These are phyloP conservation scores for Trichoderma orchidacearum DNA, from an alignment of 495 filamentous ascomycete species.

Conservation along the genomic window DNA sequence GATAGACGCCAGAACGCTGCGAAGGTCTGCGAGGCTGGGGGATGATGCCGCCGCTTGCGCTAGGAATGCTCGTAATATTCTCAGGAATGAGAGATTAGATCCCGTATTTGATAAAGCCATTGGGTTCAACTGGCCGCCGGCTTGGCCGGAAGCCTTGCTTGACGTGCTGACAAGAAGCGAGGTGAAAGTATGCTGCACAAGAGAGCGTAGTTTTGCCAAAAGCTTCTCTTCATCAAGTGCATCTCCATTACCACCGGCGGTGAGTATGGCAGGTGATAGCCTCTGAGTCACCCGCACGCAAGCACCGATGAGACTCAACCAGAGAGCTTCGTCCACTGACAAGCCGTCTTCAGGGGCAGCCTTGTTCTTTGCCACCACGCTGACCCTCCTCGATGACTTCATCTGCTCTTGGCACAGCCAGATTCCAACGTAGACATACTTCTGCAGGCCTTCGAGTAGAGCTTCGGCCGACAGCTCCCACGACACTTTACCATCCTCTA, in stretches of 20 bases:
- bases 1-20: conserved; percentile 70
- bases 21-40: conserved; percentile 75
- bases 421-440: conserved; percentile 79
- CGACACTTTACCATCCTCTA: conserved; percentile 28
- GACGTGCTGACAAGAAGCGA: conserved; percentile 65
- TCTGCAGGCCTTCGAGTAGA: conserved; percentile 65
- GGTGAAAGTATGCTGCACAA: conserved; percentile 85
- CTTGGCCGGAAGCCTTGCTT: conserved; percentile 15
- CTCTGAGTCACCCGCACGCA: conserved; percentile 67
- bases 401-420: conserved; percentile 93
- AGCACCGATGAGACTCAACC: conserved; percentile 80
- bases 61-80: conserved; percentile 83
- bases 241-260: background rate
- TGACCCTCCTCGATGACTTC: conserved; percentile 37
- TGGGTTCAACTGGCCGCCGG: background rate
- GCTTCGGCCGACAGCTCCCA: conserved; percentile 36
- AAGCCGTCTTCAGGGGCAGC: conserved; percentile 41
- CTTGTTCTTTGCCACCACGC: conserved; percentile 1
- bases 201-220: conserved; percentile 48
- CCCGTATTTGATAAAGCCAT: conserved; percentile 9
- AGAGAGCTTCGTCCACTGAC: conserved; percentile 66
- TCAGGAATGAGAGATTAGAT: conserved; percentile 67
- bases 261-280: conserved; percentile 20
- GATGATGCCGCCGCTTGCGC: conserved; percentile 66
- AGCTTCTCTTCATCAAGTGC: conserved; percentile 39